phyloP scores from a whole-genome alignment of 2,329 filamentous ascomycete species.

The Tolypocladium ophioglossoides region DNA sequence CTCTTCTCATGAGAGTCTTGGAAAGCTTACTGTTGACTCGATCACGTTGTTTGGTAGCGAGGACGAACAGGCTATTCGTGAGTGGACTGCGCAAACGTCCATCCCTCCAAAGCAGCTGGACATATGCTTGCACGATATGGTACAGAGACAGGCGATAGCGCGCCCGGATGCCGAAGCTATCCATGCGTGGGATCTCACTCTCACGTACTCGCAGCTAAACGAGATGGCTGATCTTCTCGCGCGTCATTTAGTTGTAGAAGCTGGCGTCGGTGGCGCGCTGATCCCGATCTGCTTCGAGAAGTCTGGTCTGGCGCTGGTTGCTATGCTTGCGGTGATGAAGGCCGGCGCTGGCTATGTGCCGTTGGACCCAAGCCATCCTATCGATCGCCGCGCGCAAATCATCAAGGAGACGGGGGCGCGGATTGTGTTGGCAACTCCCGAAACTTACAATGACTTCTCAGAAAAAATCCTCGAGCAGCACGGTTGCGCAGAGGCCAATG shows the following conservation, averaged over 20 bases:
- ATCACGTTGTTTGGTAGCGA: background rate
- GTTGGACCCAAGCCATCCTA: conserved; percentile 1
- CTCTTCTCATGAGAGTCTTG: background rate
- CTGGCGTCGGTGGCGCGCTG: background rate
- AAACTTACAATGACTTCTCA: background rate
- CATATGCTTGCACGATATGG: background rate
- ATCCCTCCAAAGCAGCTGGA: background rate
- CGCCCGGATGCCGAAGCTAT: background rate
- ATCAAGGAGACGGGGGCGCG: background rate
- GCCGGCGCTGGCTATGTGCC: conserved; percentile 6
- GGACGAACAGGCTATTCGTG: background rate
- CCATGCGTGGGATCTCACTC: background rate
- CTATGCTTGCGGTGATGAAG: conserved; percentile 6
- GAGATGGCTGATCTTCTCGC: background rate
- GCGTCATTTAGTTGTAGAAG: background rate
- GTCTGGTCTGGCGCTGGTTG: conserved; percentile 1
- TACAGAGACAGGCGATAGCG: background rate
- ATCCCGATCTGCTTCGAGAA: conserved; percentile 7
- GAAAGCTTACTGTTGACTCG: background rate
- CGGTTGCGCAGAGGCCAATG: background rate
- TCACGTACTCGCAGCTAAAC: background rate
- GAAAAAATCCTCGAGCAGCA: background rate
- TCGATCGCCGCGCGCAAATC: background rate
- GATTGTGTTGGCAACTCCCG: background rate
- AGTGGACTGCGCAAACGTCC: background rate